These are phyloP conservation scores for Suillus fuscotomentosus DNA, from an alignment of 768 basidiomycete species.

Conservation along the genomic window DNA sequence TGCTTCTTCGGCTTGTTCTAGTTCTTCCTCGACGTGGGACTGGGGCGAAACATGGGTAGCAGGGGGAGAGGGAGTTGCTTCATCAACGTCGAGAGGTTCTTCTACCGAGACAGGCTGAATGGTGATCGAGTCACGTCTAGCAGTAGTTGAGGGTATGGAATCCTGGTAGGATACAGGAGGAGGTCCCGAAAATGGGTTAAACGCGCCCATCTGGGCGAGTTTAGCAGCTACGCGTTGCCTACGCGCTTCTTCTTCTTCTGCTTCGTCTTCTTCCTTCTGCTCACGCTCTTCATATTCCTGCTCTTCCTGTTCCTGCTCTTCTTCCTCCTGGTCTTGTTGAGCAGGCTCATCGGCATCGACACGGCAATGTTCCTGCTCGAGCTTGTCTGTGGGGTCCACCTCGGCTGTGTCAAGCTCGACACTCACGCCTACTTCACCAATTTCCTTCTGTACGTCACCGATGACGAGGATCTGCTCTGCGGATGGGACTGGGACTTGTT, in stretches of 20 bases:
- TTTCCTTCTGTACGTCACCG: constrained; percentile 15
- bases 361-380: constrained; percentile 15
- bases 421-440: constrained; percentile 6
- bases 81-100: constrained; percentile 14
- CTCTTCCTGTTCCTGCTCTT: constrained; percentile 7
- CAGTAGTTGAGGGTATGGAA: background rate
- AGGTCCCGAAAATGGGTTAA: constrained; percentile 50
- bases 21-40: constrained; percentile 18
- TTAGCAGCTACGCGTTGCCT: constrained; percentile 58
- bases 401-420: constrained; percentile 7
- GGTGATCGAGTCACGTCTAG: constrained; percentile 7
- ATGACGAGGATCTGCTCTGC: constrained; percentile 5
- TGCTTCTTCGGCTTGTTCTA: constrained; percentile 14
- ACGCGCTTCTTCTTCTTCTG: constrained; percentile 55
- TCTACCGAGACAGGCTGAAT: constrained; percentile 9
- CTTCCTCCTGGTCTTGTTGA: constrained; percentile 11
- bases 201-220: constrained; percentile 60
- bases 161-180: constrained; percentile 22
- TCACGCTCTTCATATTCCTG: constrained; percentile 11
- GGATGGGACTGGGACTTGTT: background rate
- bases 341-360: constrained; percentile 9
- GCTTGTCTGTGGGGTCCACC: constrained; percentile 11
- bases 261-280: constrained; percentile 30
- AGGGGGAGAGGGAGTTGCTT: constrained; percentile 18
- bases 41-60: background rate